Conservation (phyloP, 176 grass and related monocot species). For the Zoysia japonica region DNA sequence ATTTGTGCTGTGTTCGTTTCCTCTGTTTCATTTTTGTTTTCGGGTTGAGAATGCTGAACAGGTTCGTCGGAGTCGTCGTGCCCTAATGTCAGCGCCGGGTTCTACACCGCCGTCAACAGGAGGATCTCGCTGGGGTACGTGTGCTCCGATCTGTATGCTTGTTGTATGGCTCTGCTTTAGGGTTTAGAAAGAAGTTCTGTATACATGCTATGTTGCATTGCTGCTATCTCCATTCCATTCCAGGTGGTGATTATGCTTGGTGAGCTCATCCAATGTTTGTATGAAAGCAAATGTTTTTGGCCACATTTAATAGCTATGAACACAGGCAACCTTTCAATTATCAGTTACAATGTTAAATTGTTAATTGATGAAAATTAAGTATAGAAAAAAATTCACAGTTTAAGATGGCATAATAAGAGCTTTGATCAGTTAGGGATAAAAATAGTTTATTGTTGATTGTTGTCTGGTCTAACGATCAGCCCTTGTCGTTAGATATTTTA, state of each 20-base stretch:
- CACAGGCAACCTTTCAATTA: neutral
- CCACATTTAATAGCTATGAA: neutral
- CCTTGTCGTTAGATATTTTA: too few relatives aligned
- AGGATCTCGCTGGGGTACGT: conserved; percentile 66
- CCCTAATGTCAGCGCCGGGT: conserved; percentile 61
- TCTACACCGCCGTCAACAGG: conserved; percentile 55
- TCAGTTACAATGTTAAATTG: neutral
- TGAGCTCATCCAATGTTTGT: neutral
- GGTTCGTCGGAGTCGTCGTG: conserved; percentile 54
- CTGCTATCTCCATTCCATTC: neutral
- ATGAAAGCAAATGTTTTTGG: neutral
- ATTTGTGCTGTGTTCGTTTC: neutral
- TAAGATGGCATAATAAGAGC: neutral
- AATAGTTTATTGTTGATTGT: too few relatives aligned
- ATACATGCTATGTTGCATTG: too few relatives aligned
- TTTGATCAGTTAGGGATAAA: neutral
- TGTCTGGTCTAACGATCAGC: too few relatives aligned
- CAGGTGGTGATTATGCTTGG: neutral
- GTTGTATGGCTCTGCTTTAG: neutral
- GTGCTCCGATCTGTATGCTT: neutral
- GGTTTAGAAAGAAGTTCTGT: neutral
- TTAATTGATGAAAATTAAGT: neutral
- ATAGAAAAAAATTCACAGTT: neutral
- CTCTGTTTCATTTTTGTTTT: conserved; percentile 35
- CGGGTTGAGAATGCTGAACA: conserved; percentile 38